These are phyloP conservation scores for Lachnellula occidentalis DNA, from an alignment of 2,329 filamentous ascomycete genomes.

Conservation along the genomic window DNA sequence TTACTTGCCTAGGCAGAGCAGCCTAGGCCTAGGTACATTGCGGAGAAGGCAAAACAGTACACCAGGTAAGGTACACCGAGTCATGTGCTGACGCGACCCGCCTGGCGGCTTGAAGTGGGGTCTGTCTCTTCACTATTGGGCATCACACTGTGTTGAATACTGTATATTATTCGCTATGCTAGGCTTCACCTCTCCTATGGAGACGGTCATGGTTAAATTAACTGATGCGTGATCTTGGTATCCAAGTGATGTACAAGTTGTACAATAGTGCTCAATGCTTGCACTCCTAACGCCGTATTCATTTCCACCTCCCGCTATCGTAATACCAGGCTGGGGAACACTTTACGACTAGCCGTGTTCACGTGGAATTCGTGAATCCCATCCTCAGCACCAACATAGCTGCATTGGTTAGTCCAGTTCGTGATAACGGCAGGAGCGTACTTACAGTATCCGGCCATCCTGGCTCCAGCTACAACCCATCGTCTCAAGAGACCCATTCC, in stretches of 20 bases:
- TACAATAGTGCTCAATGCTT: neutral
- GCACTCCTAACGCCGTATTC: neutral
- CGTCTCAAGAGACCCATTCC: slow-evolving; percentile 50
- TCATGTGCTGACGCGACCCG: neutral
- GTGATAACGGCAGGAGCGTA: slow-evolving; percentile 8
- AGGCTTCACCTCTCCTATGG: neutral
- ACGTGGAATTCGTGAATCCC: slow-evolving; percentile 72
- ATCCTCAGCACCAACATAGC: slow-evolving; percentile 61
- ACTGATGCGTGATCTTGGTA: neutral
- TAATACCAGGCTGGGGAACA: slow-evolving; percentile 49
- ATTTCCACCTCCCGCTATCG: slow-evolving; percentile 33
- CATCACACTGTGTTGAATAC: neutral
- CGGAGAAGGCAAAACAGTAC: no score
- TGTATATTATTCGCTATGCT: neutral
- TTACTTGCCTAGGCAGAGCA: no score
- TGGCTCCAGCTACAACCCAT: slow-evolving; percentile 58
- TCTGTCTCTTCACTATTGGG: neutral
- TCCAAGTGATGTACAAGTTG: no score
- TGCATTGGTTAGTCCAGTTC: slow-evolving; percentile 27
- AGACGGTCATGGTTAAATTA: neutral
- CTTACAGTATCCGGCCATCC: slow-evolving; percentile 55
- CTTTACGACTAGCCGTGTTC: slow-evolving; percentile 56
- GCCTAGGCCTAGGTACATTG: no score
- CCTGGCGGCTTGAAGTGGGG: neutral
- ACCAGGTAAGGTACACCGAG: no score